Evolutionary conservation across 2,329 filamentous ascomycete genomes (phyloP).

Genomic region (Fusarium sp.): DNA sequence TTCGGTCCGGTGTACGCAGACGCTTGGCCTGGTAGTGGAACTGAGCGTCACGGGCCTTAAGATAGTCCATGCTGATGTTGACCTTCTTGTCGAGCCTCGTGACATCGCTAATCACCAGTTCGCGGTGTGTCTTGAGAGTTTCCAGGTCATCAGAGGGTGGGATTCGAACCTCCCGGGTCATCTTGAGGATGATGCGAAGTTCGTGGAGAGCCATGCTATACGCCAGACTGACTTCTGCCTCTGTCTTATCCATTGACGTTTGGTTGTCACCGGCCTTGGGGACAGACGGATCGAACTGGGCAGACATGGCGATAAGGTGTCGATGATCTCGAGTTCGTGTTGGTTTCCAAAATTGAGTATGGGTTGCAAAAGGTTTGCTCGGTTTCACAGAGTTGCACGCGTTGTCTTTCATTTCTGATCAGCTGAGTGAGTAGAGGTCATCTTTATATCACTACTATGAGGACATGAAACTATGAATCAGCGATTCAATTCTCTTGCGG

Average conservation of each 20-base stretch:
- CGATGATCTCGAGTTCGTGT: background rate
- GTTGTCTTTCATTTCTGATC: background rate
- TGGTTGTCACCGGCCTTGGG: conserved; percentile 23
- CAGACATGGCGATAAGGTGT: conserved; percentile 7
- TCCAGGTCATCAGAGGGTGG: conserved; percentile 16
- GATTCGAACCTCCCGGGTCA: conserved; percentile 7
- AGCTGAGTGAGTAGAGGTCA: background rate
- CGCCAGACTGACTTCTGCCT: conserved; percentile 31
- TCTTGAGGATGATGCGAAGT: conserved; percentile 26
- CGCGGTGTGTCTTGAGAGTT: conserved; percentile 14
- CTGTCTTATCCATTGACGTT: conserved; percentile 21
- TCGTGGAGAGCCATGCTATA: conserved; percentile 32
- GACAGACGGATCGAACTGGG: conserved; percentile 26
- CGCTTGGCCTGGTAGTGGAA: conserved; percentile 37
- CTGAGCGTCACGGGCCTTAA: conserved; percentile 29
- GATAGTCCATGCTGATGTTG: conserved; percentile 26
- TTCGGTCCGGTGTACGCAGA: conserved; percentile 29
- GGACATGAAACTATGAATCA: background rate
- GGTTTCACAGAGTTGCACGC: conserved; percentile 18
- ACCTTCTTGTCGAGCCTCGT: conserved; percentile 17
- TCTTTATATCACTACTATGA: conserved; percentile 2
- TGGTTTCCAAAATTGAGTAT: background rate
- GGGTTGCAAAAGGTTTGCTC: background rate
- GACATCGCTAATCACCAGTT: conserved; percentile 15
- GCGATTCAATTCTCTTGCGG: background rate